phyloP scores from a whole-genome alignment of 129 eudicot genomes.

The Oenanthe sinensis region DNA sequence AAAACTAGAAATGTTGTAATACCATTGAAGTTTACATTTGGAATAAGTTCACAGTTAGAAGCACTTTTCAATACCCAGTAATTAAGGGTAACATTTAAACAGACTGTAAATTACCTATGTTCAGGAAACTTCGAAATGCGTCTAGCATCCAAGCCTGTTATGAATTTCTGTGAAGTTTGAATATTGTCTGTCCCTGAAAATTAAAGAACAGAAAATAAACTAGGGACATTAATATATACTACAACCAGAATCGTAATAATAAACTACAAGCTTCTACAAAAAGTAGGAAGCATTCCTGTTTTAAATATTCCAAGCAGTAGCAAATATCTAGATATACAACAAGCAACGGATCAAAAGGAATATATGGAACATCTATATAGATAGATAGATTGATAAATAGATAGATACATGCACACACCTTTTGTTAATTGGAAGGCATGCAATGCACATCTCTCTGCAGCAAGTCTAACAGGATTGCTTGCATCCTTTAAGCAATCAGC shows the following conservation, averaged over 20 bases:
- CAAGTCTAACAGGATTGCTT: constrained; percentile 80
- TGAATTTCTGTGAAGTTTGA: constrained; percentile 82
- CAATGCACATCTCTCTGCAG: constrained; percentile 93
- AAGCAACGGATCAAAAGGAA: not conserved
- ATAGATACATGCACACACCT: constrained; percentile 23
- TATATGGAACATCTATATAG: not conserved
- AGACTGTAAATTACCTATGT: constrained; percentile 38
- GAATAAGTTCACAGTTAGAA: not conserved
- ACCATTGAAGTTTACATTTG: not conserved
- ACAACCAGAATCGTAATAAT: not conserved
- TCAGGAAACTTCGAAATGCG: constrained; percentile 88
- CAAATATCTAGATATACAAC: not conserved
- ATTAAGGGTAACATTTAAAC: not conserved
- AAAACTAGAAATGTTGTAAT: not conserved
- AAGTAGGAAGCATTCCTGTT: not conserved
- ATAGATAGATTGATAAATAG: not conserved
- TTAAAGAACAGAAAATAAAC: not conserved
- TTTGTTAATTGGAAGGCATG: constrained; percentile 78
- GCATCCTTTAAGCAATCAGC: constrained; percentile 92
- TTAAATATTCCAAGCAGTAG: not conserved
- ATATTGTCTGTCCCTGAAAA: constrained; percentile 73
- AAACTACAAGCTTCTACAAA: not conserved
- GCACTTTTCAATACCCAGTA: not conserved
- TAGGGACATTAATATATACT: not conserved
- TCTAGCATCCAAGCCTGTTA: constrained; percentile 98